phyloP scores from a whole-genome alignment of 345 rosid genomes.

The Gossypium herbaceum region DNA sequence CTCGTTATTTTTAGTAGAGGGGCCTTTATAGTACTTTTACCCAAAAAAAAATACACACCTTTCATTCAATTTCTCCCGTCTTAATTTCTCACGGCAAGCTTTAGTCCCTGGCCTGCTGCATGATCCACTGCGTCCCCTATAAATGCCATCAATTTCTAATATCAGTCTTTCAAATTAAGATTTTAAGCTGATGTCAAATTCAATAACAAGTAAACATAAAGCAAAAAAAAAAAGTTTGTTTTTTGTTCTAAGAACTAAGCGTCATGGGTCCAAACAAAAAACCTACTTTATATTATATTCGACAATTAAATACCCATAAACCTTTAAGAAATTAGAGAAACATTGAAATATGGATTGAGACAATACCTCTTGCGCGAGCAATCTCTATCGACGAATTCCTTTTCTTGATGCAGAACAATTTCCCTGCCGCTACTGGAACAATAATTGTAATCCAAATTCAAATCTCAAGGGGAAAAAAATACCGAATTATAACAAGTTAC shows the following conservation, averaged over 20 bases:
- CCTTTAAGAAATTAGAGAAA: neutral
- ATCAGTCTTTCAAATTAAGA: neutral
- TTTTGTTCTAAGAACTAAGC: neutral
- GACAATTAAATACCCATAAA: neutral
- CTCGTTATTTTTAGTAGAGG: too few relatives aligned
- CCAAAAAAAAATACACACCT: constrained; percentile 30
- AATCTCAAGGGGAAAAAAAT: neutral
- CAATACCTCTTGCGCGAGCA: constrained; percentile 44
- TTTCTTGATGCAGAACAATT: constrained; percentile 25
- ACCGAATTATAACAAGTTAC: neutral
- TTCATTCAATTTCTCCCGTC: constrained; percentile 82
- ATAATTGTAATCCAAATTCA: neutral
- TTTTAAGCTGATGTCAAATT: neutral
- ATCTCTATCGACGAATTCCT: constrained; percentile 30
- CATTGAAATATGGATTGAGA: neutral
- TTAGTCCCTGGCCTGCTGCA: constrained; percentile 43
- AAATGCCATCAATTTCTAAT: neutral
- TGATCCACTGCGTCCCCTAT: constrained; percentile 29
- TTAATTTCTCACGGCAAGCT: constrained; percentile 88
- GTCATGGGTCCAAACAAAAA: neutral
- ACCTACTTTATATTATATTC: neutral
- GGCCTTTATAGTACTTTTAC: too few relatives aligned
- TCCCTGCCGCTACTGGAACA: constrained; percentile 20
- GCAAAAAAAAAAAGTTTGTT: neutral
- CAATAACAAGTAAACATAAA: neutral